Evolutionary conservation across 2,329 filamentous ascomycete genomes (phyloP).

Genomic region (Fusarium sp.): DNA sequence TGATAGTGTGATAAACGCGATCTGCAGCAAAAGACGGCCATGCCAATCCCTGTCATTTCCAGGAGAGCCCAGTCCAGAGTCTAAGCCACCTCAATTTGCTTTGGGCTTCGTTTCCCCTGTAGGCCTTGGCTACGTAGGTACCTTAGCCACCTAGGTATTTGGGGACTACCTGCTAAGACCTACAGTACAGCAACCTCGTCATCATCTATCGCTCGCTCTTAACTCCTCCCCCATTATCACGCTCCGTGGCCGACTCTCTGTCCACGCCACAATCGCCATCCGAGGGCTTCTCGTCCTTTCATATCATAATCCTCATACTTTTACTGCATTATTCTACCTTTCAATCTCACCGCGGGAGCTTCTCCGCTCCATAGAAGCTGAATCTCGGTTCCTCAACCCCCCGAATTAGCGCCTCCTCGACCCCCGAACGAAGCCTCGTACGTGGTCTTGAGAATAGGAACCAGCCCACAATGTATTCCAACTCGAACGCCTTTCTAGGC

Average conservation of each 20-base stretch:
- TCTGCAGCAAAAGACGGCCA: slow-evolving; percentile 14
- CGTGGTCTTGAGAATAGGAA: slow-evolving; percentile 24
- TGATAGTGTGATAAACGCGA: slow-evolving; percentile 18
- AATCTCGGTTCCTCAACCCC: slow-evolving; percentile 22
- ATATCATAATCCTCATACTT: slow-evolving; percentile 37
- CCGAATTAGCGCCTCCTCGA: slow-evolving; percentile 35
- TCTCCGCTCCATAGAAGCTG: slow-evolving; percentile 11
- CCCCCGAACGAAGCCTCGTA: slow-evolving; percentile 30
- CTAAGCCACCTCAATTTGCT: slow-evolving; percentile 42
- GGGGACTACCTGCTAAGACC: not conserved
- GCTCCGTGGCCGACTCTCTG: slow-evolving; percentile 27
- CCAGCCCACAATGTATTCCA: slow-evolving; percentile 79
- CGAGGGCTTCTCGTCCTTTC: slow-evolving; percentile 30
- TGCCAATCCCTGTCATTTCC: slow-evolving; percentile 28
- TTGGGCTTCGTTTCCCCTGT: slow-evolving; percentile 23
- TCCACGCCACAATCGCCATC: slow-evolving; percentile 25
- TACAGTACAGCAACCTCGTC: slow-evolving; percentile 12
- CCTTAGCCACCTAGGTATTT: slow-evolving; percentile 3
- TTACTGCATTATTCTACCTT: slow-evolving; percentile 18
- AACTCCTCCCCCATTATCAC: slow-evolving; percentile 33
- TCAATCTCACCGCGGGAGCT: slow-evolving; percentile 16
- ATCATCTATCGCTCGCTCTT: slow-evolving; percentile 30
- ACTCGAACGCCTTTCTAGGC: slow-evolving; percentile 86
- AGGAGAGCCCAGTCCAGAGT: slow-evolving; percentile 27
- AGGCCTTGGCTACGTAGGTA: slow-evolving; percentile 8